Evolutionary conservation across 306 rosid genomes (phyloP).

Genomic region (Trichosanthes truncata): DNA sequence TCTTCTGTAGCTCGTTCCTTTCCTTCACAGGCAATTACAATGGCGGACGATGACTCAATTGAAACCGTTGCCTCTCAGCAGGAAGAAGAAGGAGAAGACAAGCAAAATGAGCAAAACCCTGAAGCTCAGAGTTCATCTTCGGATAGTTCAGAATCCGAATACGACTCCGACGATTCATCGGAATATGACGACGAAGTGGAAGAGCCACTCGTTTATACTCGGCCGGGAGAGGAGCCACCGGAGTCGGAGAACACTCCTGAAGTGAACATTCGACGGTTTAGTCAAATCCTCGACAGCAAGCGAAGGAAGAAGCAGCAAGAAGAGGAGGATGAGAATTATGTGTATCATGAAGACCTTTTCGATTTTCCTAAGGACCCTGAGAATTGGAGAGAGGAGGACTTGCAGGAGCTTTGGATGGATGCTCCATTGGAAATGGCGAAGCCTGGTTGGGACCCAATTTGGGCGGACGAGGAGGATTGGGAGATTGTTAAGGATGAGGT

Average conservation of each 20-base stretch:
- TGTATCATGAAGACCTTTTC: conserved; percentile 21
- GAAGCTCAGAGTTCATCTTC: background rate
- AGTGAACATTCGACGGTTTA: conserved; percentile 20
- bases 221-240: conserved; percentile 13
- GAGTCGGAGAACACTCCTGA: conserved; percentile 28
- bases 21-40: background rate
- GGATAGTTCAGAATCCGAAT: conserved; percentile 14
- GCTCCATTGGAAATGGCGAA: conserved; percentile 36
- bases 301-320: conserved; percentile 15
- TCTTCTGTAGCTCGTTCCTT: conserved; percentile 1
- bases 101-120: background rate
- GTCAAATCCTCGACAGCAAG: conserved; percentile 19
- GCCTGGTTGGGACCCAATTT: conserved; percentile 87
- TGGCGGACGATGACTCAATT: conserved; percentile 11
- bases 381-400: conserved; percentile 63
- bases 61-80: background rate
- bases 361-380: conserved; percentile 68
- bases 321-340: conserved; percentile 5
- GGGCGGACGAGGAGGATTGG: conserved; percentile 57
- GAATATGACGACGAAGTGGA: conserved; percentile 9
- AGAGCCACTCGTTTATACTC: conserved; percentile 14
- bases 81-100: conserved; percentile 5
- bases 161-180: conserved; percentile 18
- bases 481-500: conserved; percentile 30
- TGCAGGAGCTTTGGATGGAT: conserved; percentile 67